Conservation (phyloP, 352 stramenopile genomes). For the Phytophthora meadii region DNA sequence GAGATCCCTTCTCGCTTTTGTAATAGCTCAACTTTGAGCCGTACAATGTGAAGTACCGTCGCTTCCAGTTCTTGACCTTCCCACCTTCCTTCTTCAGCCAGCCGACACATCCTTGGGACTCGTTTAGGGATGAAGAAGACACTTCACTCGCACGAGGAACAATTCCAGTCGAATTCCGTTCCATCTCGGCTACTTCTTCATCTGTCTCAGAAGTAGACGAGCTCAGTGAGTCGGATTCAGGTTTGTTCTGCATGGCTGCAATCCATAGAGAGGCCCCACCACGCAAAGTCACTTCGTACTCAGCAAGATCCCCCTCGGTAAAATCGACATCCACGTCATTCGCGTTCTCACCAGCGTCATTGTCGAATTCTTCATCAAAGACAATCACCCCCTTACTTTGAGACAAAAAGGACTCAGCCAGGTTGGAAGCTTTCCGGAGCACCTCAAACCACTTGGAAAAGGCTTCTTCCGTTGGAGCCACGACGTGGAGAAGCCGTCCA, state of each 20-base stretch:
- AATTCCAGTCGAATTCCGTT: conserved; percentile 9
- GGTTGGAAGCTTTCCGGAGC: conserved; percentile 60
- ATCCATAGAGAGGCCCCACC: conserved; percentile 55
- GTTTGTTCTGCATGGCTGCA: conserved; percentile 62
- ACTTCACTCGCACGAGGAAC: conserved; percentile 26
- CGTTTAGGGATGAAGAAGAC: conserved; percentile 19
- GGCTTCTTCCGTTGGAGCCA: conserved; percentile 57
- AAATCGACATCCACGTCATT: conserved; percentile 43
- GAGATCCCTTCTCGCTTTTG: conserved; percentile 66
- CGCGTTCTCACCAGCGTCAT: conserved; percentile 37
- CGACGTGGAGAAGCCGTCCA: conserved; percentile 68
- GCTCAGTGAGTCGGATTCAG: conserved; percentile 33
- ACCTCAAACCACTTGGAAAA: conserved; percentile 67
- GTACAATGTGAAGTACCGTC: conserved; percentile 78
- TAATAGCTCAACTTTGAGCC: conserved; percentile 79
- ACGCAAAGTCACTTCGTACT: conserved; percentile 38
- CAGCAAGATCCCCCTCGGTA: conserved; percentile 34
- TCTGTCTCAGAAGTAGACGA: conserved; percentile 25
- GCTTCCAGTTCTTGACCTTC: conserved; percentile 77
- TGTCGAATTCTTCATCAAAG: conserved; percentile 68
- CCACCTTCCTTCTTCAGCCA: conserved; percentile 79
- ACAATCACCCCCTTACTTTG: conserved; percentile 47
- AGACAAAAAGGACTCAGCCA: conserved; percentile 67
- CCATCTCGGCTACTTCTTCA: conserved; percentile 14
- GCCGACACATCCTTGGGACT: conserved; percentile 51